These are phyloP conservation scores for Wickerhamomyces hampshirensis DNA, from an alignment of 805 yeast genomes.

Conservation along the genomic window DNA sequence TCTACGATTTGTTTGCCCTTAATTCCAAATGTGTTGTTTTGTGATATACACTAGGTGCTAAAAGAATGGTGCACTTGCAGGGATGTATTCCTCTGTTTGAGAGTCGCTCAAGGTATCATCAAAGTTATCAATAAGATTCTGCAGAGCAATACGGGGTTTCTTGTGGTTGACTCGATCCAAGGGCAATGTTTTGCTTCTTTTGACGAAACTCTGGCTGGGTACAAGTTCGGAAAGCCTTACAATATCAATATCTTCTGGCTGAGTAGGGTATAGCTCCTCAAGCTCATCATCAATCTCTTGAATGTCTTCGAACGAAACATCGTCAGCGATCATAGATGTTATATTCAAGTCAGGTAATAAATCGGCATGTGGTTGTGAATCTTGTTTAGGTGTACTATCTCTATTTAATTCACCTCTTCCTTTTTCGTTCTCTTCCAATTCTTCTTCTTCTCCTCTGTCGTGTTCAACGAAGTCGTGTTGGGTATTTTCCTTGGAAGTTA, in stretches of 20 bases:
- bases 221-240: conserved; percentile 19
- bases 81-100: conserved; percentile 2
- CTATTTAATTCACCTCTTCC: neutral
- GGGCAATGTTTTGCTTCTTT: conserved; percentile 2
- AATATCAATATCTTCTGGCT: conserved; percentile 20
- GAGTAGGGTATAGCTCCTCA: conserved; percentile 26
- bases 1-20: too few species aligned
- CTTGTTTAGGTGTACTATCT: neutral
- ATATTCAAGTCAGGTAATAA: too few species aligned
- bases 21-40: too few species aligned
- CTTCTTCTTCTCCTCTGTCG: neutral
- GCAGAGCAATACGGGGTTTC: neutral
- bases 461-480: neutral
- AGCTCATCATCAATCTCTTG: conserved; percentile 22
- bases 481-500: neutral
- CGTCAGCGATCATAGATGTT: conserved; percentile 5
- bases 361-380: too few species aligned
- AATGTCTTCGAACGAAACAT: conserved; percentile 7
- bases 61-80: conserved; percentile 4
- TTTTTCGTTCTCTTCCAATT: too few species aligned
- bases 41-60: too few species aligned
- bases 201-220: too few species aligned
- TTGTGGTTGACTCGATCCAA: neutral
- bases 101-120: neutral
- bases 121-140: neutral